Evolutionary conservation across 164 flowering plant species (phyloP).

Genomic region (Piper betle): DNA sequence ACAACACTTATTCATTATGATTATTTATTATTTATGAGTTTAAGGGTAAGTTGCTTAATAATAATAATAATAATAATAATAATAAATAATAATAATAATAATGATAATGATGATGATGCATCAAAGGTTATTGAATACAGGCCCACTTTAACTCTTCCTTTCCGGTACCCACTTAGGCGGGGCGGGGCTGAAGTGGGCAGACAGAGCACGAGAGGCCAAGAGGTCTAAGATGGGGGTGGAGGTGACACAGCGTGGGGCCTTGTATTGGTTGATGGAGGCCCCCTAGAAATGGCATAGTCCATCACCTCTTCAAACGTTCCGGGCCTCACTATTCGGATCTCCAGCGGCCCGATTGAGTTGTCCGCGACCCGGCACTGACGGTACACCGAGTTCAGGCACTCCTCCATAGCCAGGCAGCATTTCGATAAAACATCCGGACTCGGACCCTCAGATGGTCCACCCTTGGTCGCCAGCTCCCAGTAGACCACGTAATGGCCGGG

Average conservation of each 20-base stretch:
- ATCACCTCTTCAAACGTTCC: slow-evolving; percentile 40
- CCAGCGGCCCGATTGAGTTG: slow-evolving; percentile 29
- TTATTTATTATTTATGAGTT: no score
- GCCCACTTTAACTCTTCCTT: not conserved
- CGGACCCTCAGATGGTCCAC: slow-evolving; percentile 6
- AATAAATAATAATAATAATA: no score
- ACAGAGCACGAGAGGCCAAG: slow-evolving; percentile 24
- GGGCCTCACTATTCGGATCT: slow-evolving; percentile 27
- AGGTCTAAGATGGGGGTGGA: slow-evolving; percentile 30
- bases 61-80: no score
- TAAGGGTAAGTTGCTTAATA: no score
- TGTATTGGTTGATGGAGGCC: slow-evolving; percentile 37
- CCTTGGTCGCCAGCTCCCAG: slow-evolving; percentile 27
- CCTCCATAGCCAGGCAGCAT: slow-evolving; percentile 32
- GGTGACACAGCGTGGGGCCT: slow-evolving; percentile 35
- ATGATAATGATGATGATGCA: no score
- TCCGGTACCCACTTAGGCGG: slow-evolving; percentile 25
- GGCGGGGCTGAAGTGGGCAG: slow-evolving; percentile 25
- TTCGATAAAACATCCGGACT: slow-evolving; percentile 6
- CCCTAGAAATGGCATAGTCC: slow-evolving; percentile 42
- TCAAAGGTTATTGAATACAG: no score
- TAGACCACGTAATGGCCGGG: slow-evolving; percentile 39
- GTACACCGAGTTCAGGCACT: slow-evolving; percentile 26
- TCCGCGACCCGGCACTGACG: slow-evolving; percentile 26
- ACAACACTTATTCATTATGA: no score